These are phyloP conservation scores for Gnetum montanum DNA, from an alignment of 75 land plant species.

Conservation along the genomic window DNA sequence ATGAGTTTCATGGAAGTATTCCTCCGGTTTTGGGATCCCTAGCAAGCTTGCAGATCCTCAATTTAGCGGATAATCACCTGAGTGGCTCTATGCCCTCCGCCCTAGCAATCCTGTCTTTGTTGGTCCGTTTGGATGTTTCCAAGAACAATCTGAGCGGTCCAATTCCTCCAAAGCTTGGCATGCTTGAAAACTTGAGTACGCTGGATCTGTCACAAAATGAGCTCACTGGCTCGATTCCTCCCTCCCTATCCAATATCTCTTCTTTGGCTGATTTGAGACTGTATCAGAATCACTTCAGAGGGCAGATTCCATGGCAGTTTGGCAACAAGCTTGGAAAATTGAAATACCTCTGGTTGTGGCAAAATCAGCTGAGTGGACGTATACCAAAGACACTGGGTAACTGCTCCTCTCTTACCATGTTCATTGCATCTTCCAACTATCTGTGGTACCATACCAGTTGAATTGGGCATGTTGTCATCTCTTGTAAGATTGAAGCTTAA, in stretches of 20 bases:
- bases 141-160: not conserved
- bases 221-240: not conserved
- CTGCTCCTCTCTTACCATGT: no score
- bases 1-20: no score
- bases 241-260: not conserved
- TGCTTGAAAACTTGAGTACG: not conserved
- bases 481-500: slow-evolving; percentile 17
- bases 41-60: no score
- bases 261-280: not conserved
- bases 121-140: not conserved
- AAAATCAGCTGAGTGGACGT: slow-evolving; percentile 16
- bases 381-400: slow-evolving; percentile 19
- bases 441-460: no score
- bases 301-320: slow-evolving; percentile 2
- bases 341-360: slow-evolving; percentile 6
- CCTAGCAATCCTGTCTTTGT: not conserved
- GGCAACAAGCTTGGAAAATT: not conserved
- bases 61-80: not conserved
- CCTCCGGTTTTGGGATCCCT: no score
- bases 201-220: not conserved
- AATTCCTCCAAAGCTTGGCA: not conserved
- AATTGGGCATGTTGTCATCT: no score
- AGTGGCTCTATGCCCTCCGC: not conserved
- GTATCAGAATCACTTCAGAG: slow-evolving; percentile 8
- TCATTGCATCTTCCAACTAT: no score